Evolutionary conservation across 2,329 filamentous ascomycete genomes (phyloP).

Genomic region (Lasiodiplodia theobromae): DNA sequence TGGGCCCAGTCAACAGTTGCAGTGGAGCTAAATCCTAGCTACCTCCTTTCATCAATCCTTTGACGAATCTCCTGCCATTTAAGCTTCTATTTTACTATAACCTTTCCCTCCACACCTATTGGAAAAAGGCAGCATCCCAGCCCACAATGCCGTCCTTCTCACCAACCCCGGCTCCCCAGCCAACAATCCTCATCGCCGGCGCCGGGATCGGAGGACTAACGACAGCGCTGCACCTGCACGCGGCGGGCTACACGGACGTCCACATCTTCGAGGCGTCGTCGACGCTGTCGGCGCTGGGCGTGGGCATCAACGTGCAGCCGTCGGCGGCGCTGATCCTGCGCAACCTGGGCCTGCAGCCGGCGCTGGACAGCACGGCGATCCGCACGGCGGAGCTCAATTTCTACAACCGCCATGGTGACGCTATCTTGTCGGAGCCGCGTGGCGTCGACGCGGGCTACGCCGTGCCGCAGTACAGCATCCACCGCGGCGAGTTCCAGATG

Average conservation of each 20-base stretch:
- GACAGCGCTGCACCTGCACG: conserved; percentile 65
- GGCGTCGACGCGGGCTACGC: conserved; percentile 52
- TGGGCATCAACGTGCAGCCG: conserved; percentile 57
- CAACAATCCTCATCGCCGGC: conserved; percentile 63
- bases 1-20: background rate
- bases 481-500: conserved; percentile 56
- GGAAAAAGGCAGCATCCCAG: background rate
- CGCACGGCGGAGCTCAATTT: conserved; percentile 54
- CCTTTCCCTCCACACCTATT: background rate
- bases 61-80: background rate
- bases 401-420: conserved; percentile 54
- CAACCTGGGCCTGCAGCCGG: conserved; percentile 52
- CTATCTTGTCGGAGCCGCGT: conserved; percentile 53
- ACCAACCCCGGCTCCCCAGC: background rate
- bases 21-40: background rate
- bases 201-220: conserved; percentile 71
- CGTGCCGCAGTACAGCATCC: conserved; percentile 55
- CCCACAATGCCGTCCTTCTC: conserved; percentile 1
- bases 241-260: conserved; percentile 46
- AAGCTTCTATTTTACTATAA: background rate
- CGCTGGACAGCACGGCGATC: conserved; percentile 50
- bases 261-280: conserved; percentile 53
- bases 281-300: conserved; percentile 52
- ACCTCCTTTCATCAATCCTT: background rate
- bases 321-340: conserved; percentile 55